Conservation (phyloP, 306 rosid genomes). For the Castanea crenata region DNA sequence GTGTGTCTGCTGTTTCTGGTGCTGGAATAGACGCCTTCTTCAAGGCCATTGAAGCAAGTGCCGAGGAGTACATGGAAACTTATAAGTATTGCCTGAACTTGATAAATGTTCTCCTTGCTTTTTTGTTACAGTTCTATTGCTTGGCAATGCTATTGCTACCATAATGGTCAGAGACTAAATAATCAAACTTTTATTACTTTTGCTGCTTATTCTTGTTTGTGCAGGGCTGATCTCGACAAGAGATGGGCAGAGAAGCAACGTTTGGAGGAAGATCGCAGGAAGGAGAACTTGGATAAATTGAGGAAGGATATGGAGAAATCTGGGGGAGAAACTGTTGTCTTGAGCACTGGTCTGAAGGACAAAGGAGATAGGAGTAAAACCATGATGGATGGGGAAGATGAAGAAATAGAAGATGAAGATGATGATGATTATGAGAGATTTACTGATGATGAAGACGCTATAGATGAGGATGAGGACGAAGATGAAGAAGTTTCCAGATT, state of each 20-base stretch:
- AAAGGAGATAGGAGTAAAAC: conserved; percentile 30
- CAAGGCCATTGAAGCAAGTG: conserved; percentile 64
- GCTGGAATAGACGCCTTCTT: conserved; percentile 77
- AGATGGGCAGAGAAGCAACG: conserved; percentile 71
- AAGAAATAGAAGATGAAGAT: conserved; percentile 30
- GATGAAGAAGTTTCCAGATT: conserved; percentile 57
- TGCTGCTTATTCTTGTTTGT: conserved; percentile 5
- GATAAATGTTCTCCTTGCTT: background rate
- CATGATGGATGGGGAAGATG: conserved; percentile 50
- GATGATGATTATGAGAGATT: conserved; percentile 43
- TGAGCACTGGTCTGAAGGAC: conserved; percentile 80
- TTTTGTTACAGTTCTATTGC: background rate
- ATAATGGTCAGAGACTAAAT: background rate
- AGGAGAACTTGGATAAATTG: conserved; percentile 67
- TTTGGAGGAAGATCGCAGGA: conserved; percentile 74
- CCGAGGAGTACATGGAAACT: conserved; percentile 73
- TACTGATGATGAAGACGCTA: conserved; percentile 47
- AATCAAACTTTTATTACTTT: conserved; percentile 12
- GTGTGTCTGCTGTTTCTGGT: conserved; percentile 81
- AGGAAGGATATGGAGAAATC: conserved; percentile 73
- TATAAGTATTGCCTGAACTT: conserved; percentile 48
- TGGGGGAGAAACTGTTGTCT: conserved; percentile 57
- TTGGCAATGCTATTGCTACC: background rate
- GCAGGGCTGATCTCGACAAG: conserved; percentile 80
- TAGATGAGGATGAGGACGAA: conserved; percentile 59